phyloP scores from a whole-genome alignment of 306 rosid species.

The Dryas octopetala region DNA sequence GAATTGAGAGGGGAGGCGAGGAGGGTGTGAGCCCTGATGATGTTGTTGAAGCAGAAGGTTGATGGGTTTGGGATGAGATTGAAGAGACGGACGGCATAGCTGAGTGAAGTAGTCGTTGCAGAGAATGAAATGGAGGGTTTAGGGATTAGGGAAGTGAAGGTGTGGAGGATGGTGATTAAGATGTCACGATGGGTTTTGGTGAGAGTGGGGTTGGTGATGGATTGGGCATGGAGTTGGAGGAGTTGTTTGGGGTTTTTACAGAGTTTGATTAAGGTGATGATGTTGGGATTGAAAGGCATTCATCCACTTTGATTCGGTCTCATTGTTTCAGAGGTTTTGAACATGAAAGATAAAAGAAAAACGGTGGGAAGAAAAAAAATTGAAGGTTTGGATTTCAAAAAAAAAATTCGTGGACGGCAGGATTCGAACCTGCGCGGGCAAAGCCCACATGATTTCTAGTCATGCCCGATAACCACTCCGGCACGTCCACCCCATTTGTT shows the following conservation, averaged over 20 bases:
- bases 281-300: not conserved
- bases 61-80: constrained; percentile 50
- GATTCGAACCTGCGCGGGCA: constrained; percentile 79
- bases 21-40: constrained; percentile 62
- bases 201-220: constrained; percentile 34
- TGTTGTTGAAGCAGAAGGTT: constrained; percentile 64
- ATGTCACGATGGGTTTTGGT: constrained; percentile 12
- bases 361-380: not conserved
- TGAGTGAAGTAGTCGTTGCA: constrained; percentile 9
- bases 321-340: not conserved
- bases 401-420: constrained; percentile 38
- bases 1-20: constrained; percentile 55
- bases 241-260: constrained; percentile 55
- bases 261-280: constrained; percentile 27
- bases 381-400: not conserved
- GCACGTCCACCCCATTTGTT: constrained; percentile 9
- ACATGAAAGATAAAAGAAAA: not conserved
- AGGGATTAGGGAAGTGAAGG: constrained; percentile 37
- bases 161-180: constrained; percentile 37
- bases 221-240: constrained; percentile 49
- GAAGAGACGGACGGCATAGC: constrained; percentile 54
- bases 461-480: constrained; percentile 79
- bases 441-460: constrained; percentile 78
- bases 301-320: not conserved
- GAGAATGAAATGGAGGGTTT: not conserved